Conservation (phyloP, 345 rosid genomes). For the Citrus medica region DNA sequence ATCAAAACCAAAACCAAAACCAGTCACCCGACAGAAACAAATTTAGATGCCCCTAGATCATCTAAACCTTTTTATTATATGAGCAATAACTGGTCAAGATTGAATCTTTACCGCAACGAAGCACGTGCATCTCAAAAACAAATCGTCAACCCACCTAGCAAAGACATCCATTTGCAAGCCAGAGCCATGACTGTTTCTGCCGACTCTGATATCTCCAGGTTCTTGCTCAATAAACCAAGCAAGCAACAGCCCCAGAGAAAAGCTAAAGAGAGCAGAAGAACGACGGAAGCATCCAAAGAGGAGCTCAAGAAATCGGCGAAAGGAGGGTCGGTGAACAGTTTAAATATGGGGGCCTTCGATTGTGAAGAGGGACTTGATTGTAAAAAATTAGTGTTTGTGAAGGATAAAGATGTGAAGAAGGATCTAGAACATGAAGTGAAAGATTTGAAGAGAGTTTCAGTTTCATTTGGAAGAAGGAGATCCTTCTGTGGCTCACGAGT, state of each 20-base stretch:
- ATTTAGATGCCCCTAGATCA: conserved; percentile 20
- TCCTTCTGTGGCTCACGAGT: conserved; percentile 47
- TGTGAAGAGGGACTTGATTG: neutral
- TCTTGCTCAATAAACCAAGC: conserved; percentile 17
- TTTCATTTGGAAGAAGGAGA: conserved; percentile 43
- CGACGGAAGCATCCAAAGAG: conserved; percentile 24
- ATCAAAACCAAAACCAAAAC: conserved; percentile 6
- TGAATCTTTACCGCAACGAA: conserved; percentile 15
- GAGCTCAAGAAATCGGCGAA: conserved; percentile 16
- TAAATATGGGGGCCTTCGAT: conserved; percentile 13
- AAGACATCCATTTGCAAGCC: conserved; percentile 43
- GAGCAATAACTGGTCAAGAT: conserved; percentile 20
- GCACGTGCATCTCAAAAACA: conserved; percentile 20
- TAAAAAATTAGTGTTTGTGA: neutral
- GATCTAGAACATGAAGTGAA: conserved; percentile 16
- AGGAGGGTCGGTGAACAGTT: conserved; percentile 14
- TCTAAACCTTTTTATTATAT: conserved; percentile 17
- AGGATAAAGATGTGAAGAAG: conserved; percentile 19
- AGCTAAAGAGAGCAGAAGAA: conserved; percentile 10
- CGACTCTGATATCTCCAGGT: conserved; percentile 39
- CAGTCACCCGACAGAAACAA: conserved; percentile 12
- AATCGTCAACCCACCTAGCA: neutral
- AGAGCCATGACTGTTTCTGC: conserved; percentile 51
- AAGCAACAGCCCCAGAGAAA: conserved; percentile 18
- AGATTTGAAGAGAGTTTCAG: conserved; percentile 33